Percentiles rank a stretch among this genome's conserved stretches.
These are phyloP conservation scores for Mycena galopus DNA, from an alignment of 768 basidiomycete genomes.

Conservation along the genomic window DNA sequence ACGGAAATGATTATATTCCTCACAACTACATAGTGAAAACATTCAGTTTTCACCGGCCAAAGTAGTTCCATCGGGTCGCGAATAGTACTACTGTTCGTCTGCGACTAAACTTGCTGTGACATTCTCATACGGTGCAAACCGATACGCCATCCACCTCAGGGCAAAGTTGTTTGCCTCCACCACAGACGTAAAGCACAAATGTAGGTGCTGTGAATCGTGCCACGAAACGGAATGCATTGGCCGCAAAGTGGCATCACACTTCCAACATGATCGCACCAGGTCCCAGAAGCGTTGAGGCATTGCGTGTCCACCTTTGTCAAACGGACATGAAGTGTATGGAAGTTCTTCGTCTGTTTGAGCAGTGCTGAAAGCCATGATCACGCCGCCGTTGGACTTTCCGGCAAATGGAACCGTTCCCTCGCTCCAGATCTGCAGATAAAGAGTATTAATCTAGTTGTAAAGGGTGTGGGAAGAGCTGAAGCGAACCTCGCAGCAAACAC, in stretches of 20 bases:
- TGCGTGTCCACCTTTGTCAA: neutral
- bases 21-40: too few species aligned
- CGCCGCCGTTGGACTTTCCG: neutral
- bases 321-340: neutral
- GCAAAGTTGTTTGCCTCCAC: slow-evolving; percentile 16
- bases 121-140: neutral
- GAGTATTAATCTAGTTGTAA: too few species aligned
- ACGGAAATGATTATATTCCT: too few species aligned
- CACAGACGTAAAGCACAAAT: neutral
- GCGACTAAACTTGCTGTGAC: neutral
- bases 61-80: too few species aligned
- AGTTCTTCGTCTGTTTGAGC: neutral
- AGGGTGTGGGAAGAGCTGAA: too few species aligned
- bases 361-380: neutral
- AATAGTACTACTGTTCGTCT: too few species aligned
- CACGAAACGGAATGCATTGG: neutral
- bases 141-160: slow-evolving; percentile 12
- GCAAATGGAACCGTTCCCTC: neutral
- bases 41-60: too few species aligned
- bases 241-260: neutral
- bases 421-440: neutral
- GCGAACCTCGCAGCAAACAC: neutral
- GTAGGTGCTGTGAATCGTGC: neutral
- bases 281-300: neutral
- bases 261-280: neutral